phyloP scores from a whole-genome alignment of 2,329 filamentous ascomycete genomes.

The Ceratocystis alfenasii region DNA sequence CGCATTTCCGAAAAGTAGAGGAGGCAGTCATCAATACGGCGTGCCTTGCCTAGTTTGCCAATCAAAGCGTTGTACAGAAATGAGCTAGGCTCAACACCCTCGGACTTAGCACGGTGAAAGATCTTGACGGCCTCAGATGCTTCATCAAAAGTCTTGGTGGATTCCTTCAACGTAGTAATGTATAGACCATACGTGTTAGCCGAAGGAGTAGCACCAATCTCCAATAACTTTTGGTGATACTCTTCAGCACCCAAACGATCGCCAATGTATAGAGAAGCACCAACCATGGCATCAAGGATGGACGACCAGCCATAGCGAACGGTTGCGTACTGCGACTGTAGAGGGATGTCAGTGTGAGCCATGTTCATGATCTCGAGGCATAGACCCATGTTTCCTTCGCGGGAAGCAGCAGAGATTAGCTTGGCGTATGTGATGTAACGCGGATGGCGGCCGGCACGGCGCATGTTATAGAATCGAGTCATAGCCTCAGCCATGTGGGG shows the following conservation, averaged over 20 bases:
- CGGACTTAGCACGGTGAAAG: constrained; percentile 83
- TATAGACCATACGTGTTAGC: constrained; percentile 97
- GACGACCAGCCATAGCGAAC: constrained; percentile 94
- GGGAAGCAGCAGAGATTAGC: constrained; percentile 79
- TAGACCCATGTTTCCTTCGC: constrained; percentile 67
- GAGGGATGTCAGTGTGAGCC: constrained; percentile 78
- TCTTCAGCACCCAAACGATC: constrained; percentile 70
- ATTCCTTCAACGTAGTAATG: constrained; percentile 98
- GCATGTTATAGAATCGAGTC: constrained; percentile 79
- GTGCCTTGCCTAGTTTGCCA: constrained; percentile 93
- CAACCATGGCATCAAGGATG: constrained; percentile 92
- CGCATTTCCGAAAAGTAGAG: constrained; percentile 99
- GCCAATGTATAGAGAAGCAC: constrained; percentile 73
- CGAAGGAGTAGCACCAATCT: constrained; percentile 82
- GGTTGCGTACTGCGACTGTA: constrained; percentile 69
- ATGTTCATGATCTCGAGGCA: constrained; percentile 80
- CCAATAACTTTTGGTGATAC: constrained; percentile 81
- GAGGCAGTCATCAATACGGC: constrained; percentile 93
- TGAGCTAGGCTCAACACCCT: constrained; percentile 89
- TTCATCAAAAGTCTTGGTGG: constrained; percentile 94
- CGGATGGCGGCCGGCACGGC: constrained; percentile 78
- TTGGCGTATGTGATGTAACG: constrained; percentile 96
- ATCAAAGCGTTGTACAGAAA: constrained; percentile 98
- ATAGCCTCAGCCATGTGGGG: constrained; percentile 70
- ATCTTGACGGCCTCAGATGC: constrained; percentile 95